These are phyloP conservation scores for Linderniella brevidens DNA, from an alignment of 257 asterid genomes.

Conservation along the genomic window DNA sequence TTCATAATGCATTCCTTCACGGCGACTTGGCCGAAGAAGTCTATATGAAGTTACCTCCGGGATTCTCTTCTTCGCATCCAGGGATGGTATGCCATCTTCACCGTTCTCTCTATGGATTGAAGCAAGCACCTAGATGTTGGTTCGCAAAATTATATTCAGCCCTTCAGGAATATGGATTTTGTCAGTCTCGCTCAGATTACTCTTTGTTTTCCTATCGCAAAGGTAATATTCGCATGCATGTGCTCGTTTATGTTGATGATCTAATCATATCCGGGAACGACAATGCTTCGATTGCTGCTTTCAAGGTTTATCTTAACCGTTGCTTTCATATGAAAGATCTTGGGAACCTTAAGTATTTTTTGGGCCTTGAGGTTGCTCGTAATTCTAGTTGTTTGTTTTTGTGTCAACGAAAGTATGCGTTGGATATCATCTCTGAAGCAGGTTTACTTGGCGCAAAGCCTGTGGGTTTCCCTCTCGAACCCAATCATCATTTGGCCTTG, in stretches of 20 bases:
- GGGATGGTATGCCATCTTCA: no score
- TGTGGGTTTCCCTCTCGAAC: not conserved
- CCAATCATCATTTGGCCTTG: not conserved
- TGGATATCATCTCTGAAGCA: not conserved
- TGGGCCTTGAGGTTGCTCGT: not conserved
- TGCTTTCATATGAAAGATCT: not conserved
- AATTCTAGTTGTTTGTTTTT: not conserved
- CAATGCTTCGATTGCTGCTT: not conserved
- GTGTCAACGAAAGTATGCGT: not conserved
- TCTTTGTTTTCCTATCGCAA: not conserved
- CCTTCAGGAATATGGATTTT: no score
- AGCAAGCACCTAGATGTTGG: not conserved
- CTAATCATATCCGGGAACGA: not conserved
- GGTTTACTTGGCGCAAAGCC: not conserved
- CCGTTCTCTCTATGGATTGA: not conserved
- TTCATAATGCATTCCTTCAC: no score
- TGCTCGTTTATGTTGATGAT: not conserved
- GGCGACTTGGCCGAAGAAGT: no score
- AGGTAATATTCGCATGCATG: not conserved
- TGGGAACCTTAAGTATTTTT: not conserved
- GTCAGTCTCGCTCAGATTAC: not conserved
- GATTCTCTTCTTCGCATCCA: no score
- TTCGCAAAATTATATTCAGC: not conserved
- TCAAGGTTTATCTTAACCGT: not conserved
- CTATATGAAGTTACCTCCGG: no score